These are phyloP conservation scores for Parsonsia alboflavescens DNA, from an alignment of 257 asterid species.

Conservation along the genomic window DNA sequence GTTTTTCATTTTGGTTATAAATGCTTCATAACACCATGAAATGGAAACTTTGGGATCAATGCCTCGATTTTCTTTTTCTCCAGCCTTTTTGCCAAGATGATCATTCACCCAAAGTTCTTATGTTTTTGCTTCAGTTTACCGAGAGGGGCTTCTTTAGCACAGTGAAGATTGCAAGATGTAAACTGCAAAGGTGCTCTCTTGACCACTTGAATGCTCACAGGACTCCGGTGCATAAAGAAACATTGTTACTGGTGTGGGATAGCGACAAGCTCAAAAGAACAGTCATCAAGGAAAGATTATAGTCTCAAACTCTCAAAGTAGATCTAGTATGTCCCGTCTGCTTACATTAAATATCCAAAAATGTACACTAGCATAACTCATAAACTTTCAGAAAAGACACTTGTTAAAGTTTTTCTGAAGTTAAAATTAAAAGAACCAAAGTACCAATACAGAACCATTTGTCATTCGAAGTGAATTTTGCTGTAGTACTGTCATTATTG, in stretches of 20 bases:
- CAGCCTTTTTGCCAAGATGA: not conserved
- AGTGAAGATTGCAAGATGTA: slow-evolving; percentile 77
- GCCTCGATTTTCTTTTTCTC: not conserved
- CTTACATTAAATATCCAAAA: not conserved
- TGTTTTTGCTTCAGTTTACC: slow-evolving; percentile 38
- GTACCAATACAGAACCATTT: too few species aligned
- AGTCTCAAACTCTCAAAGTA: slow-evolving; percentile 15
- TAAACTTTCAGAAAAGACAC: not conserved
- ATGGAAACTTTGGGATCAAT: not conserved
- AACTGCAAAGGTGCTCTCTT: slow-evolving; percentile 34
- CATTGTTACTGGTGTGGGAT: slow-evolving; percentile 60
- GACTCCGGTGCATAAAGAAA: slow-evolving; percentile 65
- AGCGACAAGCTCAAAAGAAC: slow-evolving; percentile 44
- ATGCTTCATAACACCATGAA: not conserved
- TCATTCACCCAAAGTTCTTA: slow-evolving; percentile 10
- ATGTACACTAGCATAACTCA: not conserved
- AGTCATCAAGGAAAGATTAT: slow-evolving; percentile 75
- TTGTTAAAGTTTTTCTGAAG: too few species aligned
- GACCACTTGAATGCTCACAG: slow-evolving; percentile 31
- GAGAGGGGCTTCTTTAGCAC: slow-evolving; percentile 52
- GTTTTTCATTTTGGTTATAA: not conserved
- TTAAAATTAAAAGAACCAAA: too few species aligned
- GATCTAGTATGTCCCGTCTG: not conserved
- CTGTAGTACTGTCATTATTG: too few species aligned
- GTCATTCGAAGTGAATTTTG: too few species aligned